phyloP scores from a whole-genome alignment of 192 early-diverging fungal genomes.

The Podila clonocystis region DNA sequence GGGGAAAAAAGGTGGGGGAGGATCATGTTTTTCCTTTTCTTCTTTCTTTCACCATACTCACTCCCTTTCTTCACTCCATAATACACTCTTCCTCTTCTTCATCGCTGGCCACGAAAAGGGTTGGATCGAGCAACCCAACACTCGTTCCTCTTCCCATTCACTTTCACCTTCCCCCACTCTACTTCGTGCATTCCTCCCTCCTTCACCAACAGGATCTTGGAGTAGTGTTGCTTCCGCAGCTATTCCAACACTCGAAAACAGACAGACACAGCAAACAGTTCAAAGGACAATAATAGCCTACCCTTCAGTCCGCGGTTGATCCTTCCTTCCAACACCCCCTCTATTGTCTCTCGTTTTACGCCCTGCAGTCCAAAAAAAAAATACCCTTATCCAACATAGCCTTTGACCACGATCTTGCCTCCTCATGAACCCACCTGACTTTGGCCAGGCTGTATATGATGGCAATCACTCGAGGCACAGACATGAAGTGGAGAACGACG shows the following conservation, averaged over 20 bases:
- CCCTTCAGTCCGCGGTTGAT: background rate
- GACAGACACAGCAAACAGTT: background rate
- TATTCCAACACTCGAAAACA: background rate
- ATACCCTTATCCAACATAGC: too few species aligned
- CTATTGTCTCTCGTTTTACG: background rate
- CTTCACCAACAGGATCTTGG: background rate
- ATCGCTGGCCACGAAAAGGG: background rate
- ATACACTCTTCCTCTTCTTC: background rate
- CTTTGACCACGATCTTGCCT: too few species aligned
- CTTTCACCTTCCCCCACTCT: background rate
- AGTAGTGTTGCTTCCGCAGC: background rate
- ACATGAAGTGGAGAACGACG: too few species aligned
- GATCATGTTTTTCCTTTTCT: background rate
- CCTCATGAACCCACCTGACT: background rate
- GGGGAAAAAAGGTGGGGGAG: too few species aligned
- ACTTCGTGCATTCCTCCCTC: background rate
- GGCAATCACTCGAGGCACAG: too few species aligned
- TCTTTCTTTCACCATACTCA: background rate
- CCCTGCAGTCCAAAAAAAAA: background rate
- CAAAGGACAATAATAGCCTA: background rate
- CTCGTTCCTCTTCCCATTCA: background rate
- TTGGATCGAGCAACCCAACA: too few species aligned
- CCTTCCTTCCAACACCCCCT: background rate
- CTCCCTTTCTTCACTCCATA: background rate
- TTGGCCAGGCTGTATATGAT: background rate